phyloP scores from a whole-genome alignment of 2,329 filamentous ascomycete genomes.

The Monilinia aucupariae region DNA sequence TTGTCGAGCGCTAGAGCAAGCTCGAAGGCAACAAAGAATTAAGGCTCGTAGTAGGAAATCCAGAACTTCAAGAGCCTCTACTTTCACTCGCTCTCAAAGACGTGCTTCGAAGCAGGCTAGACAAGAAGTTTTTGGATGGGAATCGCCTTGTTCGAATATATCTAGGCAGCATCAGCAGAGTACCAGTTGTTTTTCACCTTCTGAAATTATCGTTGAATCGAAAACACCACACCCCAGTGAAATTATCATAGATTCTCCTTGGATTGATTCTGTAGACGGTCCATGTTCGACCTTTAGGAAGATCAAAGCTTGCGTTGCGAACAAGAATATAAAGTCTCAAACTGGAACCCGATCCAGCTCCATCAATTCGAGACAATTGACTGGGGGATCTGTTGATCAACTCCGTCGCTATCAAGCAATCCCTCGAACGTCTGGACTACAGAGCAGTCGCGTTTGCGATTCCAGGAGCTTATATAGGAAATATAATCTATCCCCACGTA shows the following conservation, averaged over 20 bases:
- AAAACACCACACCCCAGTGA: not conserved
- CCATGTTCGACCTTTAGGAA: constrained; percentile 18
- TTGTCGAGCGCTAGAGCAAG: constrained; percentile 18
- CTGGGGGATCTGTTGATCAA: constrained; percentile 18
- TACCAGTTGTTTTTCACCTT: not conserved
- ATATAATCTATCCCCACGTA: constrained; percentile 4
- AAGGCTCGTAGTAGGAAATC: constrained; percentile 19
- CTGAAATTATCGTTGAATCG: not conserved
- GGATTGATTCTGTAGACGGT: constrained; percentile 22
- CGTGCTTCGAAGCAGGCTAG: constrained; percentile 22
- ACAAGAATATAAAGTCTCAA: constrained; percentile 1
- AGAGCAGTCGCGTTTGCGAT: constrained; percentile 21
- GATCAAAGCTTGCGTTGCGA: constrained; percentile 5
- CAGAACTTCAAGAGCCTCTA: constrained; percentile 13
- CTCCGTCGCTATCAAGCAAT: constrained; percentile 21
- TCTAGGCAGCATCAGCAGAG: not conserved
- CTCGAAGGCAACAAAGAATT: constrained; percentile 22
- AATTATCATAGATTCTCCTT: not conserved
- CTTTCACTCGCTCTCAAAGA: constrained; percentile 20
- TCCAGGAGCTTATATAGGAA: constrained; percentile 23
- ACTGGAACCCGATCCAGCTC: not conserved
- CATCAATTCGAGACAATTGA: not conserved
- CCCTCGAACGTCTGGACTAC: not conserved
- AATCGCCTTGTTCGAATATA: constrained; percentile 13
- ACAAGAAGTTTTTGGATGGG: constrained; percentile 27